Evolutionary conservation across 192 early-diverging fungal genomes (phyloP), one percentile per base, ranked within the genome.

Genomic region (Entophlyctis helioformis): DNA sequence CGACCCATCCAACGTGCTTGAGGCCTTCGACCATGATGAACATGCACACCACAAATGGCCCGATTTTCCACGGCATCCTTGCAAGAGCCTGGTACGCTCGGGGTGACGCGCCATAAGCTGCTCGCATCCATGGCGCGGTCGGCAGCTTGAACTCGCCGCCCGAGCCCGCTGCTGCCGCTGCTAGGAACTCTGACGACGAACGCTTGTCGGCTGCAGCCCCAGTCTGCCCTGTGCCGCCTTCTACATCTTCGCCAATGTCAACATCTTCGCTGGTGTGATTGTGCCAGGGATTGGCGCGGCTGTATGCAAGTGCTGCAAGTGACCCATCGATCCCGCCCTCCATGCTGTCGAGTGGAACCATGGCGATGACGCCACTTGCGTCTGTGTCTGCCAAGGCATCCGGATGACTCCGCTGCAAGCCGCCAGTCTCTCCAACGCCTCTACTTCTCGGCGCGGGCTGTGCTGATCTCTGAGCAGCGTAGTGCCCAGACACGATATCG

Each of bases 11-110:
- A 9, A 64, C 55, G 21, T 56, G 33, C 2, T 76, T 59, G 5
- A 93, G 73, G 1, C 72, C 77, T 54, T 72, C 86, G 10, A 86
- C 81, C 26, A 90, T 66, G 44, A 89, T 80, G 64, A 93, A 93
- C 84, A 89, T 87, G 18, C 86, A 81, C 24, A 90, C 55, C 10
- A 78, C 64, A 58, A 93, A 93, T 0, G 86, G 83, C 10, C 85
- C 54, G 16, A 93, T 74, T 2, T 58, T 53, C 69, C 80, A 89
- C 0, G 89, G 89, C 53, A 90, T 72, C 4, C 87, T 42, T 2
- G 18, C n/a, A 12, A 44, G 27, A 34, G 53, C 41, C 23, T 28
- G 31, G 7, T n/a, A n/a, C n/a, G n/a, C n/a, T n/a, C n/a, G n/a
- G n/a, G n/a, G n/a, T n/a, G n/a, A n/a, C n/a, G n/a, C n/a, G n/a